Evolutionary conservation across 306 rosid genomes (phyloP), one percentile per base, ranked within the genome.

Genomic region (Prunus salicina): DNA sequence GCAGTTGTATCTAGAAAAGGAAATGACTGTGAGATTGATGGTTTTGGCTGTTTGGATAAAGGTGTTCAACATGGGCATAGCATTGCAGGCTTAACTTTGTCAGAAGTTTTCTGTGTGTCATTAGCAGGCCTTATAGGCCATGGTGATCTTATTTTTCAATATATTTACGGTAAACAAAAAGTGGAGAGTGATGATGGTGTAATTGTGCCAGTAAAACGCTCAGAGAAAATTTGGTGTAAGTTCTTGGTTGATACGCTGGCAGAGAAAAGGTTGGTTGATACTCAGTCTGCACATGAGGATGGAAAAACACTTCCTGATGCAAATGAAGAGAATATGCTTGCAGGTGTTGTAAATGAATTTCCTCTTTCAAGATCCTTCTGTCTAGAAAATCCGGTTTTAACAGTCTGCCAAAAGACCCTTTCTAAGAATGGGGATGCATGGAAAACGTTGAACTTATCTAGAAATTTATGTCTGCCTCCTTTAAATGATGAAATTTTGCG

Each of bases 121-220:
- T 82, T 95, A 74, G 87, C 89, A 64, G 98, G 93, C 84, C 92
- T 92, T 74, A 72, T 95, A 81, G 96, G 95, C 69, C 83, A 95
- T 28, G 92, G 98, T 57, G 96, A 95, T 83, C 96, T 81, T 81
- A 81, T 95, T 60, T 90, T 73, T 65, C 86, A 88, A 73, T 78
- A 81, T 87, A 82, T 92, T 74, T 82, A 88, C 80, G 75, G 64
- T 62, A 78, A 65, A 68, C 82, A 66, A 84, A 83, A 79, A 76
- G 25, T 76, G 20, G 88, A 69, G 71, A 74, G 71, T 67, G 80
- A 67, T 62, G 62, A 74, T 70, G 67, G 67, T 74, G 88, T 80
- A 50, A 74, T 74, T 73, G 50, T 78, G 83, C 83, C 82, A 38
- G 64, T 76, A 57, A 81, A 82, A 28, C 49, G 81, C 87, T 87